These are phyloP conservation scores for Cladosporium velox DNA, from an alignment of 2,329 filamentous ascomycete species.

Conservation along the genomic window DNA sequence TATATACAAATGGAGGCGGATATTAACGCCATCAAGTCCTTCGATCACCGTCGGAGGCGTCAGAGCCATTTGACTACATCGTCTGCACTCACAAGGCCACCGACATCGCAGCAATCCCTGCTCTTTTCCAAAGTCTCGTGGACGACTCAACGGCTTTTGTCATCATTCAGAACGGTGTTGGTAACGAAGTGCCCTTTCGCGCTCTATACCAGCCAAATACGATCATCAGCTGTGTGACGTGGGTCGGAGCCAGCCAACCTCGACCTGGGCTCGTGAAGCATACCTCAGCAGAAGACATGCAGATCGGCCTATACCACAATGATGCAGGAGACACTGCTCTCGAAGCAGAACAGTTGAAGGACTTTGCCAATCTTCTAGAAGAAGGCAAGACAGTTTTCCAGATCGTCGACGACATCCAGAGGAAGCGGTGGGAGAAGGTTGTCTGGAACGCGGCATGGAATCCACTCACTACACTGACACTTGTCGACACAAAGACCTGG, in stretches of 20 bases:
- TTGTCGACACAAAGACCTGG: slow-evolving; percentile 47
- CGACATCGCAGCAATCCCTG: slow-evolving; percentile 38
- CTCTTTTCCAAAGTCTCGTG: slow-evolving; percentile 43
- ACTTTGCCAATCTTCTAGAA: slow-evolving; percentile 47
- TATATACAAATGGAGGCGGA: slow-evolving; percentile 21
- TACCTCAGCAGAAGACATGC: slow-evolving; percentile 55
- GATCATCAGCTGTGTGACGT: slow-evolving; percentile 58
- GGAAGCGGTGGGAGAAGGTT: slow-evolving; percentile 62
- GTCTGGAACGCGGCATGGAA: slow-evolving; percentile 64
- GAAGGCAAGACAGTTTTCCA: slow-evolving; percentile 49
- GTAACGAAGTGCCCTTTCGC: slow-evolving; percentile 59
- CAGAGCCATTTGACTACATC: slow-evolving; percentile 48
- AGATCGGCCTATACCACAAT: slow-evolving; percentile 57
- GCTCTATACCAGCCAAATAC: slow-evolving; percentile 52
- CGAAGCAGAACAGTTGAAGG: slow-evolving; percentile 44
- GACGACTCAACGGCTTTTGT: slow-evolving; percentile 54
- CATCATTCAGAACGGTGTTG: slow-evolving; percentile 64
- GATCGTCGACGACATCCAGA: slow-evolving; percentile 57
- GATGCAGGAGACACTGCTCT: slow-evolving; percentile 26
- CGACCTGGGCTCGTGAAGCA: slow-evolving; percentile 54
- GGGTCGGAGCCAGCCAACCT: slow-evolving; percentile 56
- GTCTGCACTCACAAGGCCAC: slow-evolving; percentile 51
- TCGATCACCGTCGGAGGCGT: slow-evolving; percentile 38
- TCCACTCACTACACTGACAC: slow-evolving; percentile 48
- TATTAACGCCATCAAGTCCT: slow-evolving; percentile 41